Evolutionary conservation across 2,329 filamentous ascomycete species (phyloP).

Genomic region (Dendrostoma leiphaemia): DNA sequence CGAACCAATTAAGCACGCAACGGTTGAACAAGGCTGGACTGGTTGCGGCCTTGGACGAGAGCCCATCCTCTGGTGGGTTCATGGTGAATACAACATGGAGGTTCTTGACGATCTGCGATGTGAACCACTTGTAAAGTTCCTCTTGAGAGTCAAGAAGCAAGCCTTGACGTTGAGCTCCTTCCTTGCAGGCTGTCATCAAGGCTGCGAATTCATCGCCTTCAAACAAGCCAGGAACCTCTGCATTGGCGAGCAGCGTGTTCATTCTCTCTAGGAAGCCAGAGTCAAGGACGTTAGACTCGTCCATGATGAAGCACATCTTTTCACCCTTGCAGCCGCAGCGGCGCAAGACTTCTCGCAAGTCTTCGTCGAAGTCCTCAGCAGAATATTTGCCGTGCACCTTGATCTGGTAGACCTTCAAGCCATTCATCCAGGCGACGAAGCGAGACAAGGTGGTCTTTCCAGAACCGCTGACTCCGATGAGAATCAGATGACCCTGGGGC

Average conservation of each 20-base stretch:
- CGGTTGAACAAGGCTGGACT: conserved; percentile 98
- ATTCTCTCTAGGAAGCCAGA: conserved; percentile 98
- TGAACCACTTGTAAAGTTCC: conserved; percentile 99
- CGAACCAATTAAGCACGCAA: conserved; percentile 99
- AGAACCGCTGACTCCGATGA: conserved; percentile 97
- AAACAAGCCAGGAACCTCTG: conserved; percentile 97
- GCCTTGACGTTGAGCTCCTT: conserved; percentile 94
- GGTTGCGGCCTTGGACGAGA: conserved; percentile 94
- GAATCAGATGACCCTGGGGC: conserved; percentile 94
- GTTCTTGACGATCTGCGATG: conserved; percentile 98
- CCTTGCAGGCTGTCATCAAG: conserved; percentile 99
- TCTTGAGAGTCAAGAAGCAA: conserved; percentile 95
- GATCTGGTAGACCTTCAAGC: conserved; percentile 98
- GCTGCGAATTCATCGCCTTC: conserved; percentile 98
- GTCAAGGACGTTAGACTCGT: conserved; percentile 97
- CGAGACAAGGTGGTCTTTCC: conserved; percentile 97
- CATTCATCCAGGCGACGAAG: conserved; percentile 99
- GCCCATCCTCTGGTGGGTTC: conserved; percentile 94
- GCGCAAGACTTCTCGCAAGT: conserved; percentile 88
- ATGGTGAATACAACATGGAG: conserved; percentile 99
- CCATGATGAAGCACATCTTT: conserved; percentile 99
- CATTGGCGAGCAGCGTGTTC: conserved; percentile 98
- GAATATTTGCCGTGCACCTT: conserved; percentile 99
- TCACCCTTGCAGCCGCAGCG: conserved; percentile 96
- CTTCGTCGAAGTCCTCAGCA: conserved; percentile 97